These are phyloP conservation scores for Musa troglodytarum DNA, from an alignment of 176 grass and related monocot species.

Conservation along the genomic window DNA sequence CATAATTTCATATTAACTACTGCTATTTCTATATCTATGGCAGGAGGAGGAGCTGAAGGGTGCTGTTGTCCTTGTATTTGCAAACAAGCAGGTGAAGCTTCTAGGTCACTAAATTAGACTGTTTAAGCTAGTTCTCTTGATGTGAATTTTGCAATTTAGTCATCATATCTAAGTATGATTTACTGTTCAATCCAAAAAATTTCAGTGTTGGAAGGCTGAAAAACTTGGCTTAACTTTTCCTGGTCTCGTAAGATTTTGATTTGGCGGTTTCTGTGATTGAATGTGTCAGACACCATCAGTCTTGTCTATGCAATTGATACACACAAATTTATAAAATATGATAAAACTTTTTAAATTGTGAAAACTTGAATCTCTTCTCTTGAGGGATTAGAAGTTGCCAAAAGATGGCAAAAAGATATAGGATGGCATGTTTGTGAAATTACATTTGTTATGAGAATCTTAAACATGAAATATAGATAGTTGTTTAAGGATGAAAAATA, in stretches of 20 bases:
- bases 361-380: no score
- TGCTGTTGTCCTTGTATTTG: constrained; percentile 85
- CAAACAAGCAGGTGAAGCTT: constrained; percentile 85
- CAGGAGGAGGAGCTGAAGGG: constrained; percentile 99
- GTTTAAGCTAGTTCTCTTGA: neutral
- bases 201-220: no score
- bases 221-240: no score
- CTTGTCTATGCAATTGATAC: no score
- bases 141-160: no score
- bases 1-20: neutral
- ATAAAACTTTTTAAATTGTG: no score
- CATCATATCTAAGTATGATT: no score
- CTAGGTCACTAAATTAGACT: constrained; percentile 4
- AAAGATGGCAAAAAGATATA: neutral
- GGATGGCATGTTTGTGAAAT: constrained; percentile 1
- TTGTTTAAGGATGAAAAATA: neutral
- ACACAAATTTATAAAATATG: no score
- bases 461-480: neutral
- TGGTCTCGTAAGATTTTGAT: no score
- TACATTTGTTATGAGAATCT: neutral
- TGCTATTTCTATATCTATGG: constrained; percentile 16
- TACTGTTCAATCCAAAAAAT: no score
- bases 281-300: no score
- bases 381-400: neutral
- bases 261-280: no score